Conservation (phyloP, 2,329 filamentous ascomycete species). For the Orbilia oligospora region DNA sequence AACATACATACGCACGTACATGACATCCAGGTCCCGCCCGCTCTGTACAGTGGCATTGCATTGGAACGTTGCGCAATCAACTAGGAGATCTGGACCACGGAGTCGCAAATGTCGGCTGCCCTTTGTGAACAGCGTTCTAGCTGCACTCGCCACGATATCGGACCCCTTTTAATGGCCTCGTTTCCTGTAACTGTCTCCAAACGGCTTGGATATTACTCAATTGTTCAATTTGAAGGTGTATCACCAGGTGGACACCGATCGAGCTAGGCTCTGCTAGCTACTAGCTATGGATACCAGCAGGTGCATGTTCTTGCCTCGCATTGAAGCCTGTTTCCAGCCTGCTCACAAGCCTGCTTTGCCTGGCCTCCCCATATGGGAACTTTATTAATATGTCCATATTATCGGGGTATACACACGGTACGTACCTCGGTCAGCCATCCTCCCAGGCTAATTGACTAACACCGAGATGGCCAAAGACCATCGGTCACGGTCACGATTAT, state of each 20-base stretch:
- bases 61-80: conserved; percentile 51
- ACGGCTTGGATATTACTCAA: conserved; percentile 21
- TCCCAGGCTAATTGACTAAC: conserved; percentile 27
- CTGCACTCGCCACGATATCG: conserved; percentile 39
- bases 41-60: conserved; percentile 51
- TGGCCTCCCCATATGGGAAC: conserved; percentile 12
- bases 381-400: not conserved
- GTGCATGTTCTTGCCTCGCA: conserved; percentile 25
- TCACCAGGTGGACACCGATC: conserved; percentile 30
- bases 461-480: conserved; percentile 27
- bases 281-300: not conserved
- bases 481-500: conserved; percentile 37
- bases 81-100: conserved; percentile 37
- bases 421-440: conserved; percentile 29
- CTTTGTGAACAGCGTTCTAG: not conserved
- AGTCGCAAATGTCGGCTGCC: conserved; percentile 44
- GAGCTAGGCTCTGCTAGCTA: conserved; percentile 13
- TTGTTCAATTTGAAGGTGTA: conserved; percentile 13
- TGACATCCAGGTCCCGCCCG: conserved; percentile 32
- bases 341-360: conserved; percentile 21
- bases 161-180: conserved; percentile 18
- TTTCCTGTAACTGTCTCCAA: conserved; percentile 18
- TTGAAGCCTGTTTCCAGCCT: conserved; percentile 25
- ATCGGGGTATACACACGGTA: conserved; percentile 17
- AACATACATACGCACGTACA: conserved; percentile 35